phyloP scores from a whole-genome alignment of 225 moss, liverwort and hornwort species.

The Polytrichum formosum region DNA sequence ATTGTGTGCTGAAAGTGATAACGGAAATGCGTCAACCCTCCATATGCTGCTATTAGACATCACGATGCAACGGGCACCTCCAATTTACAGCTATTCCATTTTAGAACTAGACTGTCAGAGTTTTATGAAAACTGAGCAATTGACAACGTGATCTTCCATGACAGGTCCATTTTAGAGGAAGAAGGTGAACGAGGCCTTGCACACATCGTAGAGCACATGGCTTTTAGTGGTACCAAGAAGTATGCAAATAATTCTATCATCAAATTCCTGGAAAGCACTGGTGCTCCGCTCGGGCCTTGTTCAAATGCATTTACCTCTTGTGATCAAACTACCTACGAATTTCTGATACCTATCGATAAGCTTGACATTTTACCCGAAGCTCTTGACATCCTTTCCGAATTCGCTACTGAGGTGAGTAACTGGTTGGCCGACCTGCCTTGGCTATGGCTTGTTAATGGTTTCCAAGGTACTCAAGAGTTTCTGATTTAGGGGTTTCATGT shows the following conservation, averaged over 20 bases:
- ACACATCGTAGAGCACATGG: conserved; percentile 84
- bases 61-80: not conserved
- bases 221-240: conserved; percentile 73
- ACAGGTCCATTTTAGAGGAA: conserved; percentile 73
- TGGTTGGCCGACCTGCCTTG: not conserved
- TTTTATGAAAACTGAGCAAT: not conserved
- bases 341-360: conserved; percentile 75
- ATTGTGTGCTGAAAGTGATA: not conserved
- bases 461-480: no score
- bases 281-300: conserved; percentile 77
- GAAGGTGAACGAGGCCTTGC: conserved; percentile 80
- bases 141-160: conserved; percentile 5
- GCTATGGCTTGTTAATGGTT: not conserved
- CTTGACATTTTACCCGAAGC: conserved; percentile 65
- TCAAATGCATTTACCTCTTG: conserved; percentile 69
- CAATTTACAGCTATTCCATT: no score
- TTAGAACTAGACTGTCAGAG: not conserved
- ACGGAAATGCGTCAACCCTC: not conserved
- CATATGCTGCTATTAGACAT: not conserved
- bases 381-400: conserved; percentile 72
- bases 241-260: conserved; percentile 75
- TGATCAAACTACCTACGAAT: conserved; percentile 72
- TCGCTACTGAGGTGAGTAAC: conserved; percentile 57
- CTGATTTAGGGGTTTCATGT: no score
- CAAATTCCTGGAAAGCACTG: conserved; percentile 66